These are phyloP conservation scores for Fusarium lateritium DNA, from an alignment of 2,329 filamentous ascomycete species.

Conservation along the genomic window DNA sequence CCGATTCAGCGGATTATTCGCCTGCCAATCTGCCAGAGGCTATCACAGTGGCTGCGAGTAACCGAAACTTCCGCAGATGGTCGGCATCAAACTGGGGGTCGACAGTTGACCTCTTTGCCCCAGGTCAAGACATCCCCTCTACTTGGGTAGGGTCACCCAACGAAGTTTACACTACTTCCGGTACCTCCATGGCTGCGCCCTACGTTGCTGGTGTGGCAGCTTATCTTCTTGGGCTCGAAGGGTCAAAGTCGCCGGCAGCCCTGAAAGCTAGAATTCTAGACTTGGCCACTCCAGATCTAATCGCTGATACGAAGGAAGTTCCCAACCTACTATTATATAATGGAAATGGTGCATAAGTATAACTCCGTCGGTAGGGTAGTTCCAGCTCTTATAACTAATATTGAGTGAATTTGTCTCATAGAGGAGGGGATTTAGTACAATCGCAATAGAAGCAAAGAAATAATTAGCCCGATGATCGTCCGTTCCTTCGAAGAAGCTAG, in stretches of 20 bases:
- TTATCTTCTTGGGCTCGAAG: slow-evolving; percentile 42
- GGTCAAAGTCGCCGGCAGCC: slow-evolving; percentile 13
- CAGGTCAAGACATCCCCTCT: slow-evolving; percentile 36
- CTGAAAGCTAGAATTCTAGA: slow-evolving; percentile 17
- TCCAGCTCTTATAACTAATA: too few relatives aligned
- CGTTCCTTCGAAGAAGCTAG: too few relatives aligned
- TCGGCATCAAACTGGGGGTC: slow-evolving; percentile 62
- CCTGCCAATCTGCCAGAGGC: slow-evolving; percentile 41
- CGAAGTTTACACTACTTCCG: not conserved
- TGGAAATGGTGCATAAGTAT: slow-evolving; percentile 24
- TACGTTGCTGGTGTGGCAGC: slow-evolving; percentile 44
- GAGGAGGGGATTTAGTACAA: too few relatives aligned
- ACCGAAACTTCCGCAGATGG: slow-evolving; percentile 54
- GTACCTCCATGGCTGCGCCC: slow-evolving; percentile 40
- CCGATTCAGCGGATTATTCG: slow-evolving; percentile 13
- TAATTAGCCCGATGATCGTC: too few relatives aligned
- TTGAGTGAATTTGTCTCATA: too few relatives aligned
- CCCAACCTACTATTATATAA: slow-evolving; percentile 40
- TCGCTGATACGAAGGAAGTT: slow-evolving; percentile 18
- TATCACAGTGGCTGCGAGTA: slow-evolving; percentile 49
- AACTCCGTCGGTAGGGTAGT: too few relatives aligned
- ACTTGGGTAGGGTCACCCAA: slow-evolving; percentile 43
- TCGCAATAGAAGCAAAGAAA: too few relatives aligned
- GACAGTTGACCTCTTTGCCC: slow-evolving; percentile 23
- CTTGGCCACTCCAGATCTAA: slow-evolving; percentile 29